Evolutionary conservation across 2,329 filamentous ascomycete genomes (phyloP).

Genomic region (Fusarium piperis): DNA sequence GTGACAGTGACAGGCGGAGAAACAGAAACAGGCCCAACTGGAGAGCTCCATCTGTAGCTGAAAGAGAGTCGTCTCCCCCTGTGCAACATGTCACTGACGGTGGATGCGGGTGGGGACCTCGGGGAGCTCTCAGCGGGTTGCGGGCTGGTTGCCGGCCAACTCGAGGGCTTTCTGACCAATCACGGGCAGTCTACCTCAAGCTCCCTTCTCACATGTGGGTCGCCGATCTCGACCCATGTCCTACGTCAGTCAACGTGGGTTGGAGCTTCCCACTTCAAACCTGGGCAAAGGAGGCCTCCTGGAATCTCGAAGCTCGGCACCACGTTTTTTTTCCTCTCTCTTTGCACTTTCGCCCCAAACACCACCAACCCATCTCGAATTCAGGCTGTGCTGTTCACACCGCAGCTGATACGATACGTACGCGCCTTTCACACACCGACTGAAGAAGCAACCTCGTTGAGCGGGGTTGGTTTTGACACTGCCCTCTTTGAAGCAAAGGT

Average conservation of each 20-base stretch:
- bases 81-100: not conserved
- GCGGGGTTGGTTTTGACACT: conserved; percentile 5
- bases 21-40: not conserved
- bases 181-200: not conserved
- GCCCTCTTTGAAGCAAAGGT: not conserved
- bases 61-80: not conserved
- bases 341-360: not conserved
- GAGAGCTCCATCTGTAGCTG: not conserved
- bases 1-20: conserved; percentile 22
- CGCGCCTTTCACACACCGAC: not conserved
- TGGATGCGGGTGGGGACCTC: conserved; percentile 16
- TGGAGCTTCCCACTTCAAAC: not conserved
- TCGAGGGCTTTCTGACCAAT: not conserved
- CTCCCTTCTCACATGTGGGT: not conserved
- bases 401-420: not conserved
- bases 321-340: not conserved
- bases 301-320: not conserved
- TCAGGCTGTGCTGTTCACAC: not conserved
- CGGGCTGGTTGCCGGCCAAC: conserved; percentile 5
- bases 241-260: conserved; percentile 35
- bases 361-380: not conserved
- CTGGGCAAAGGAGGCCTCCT: conserved; percentile 28
- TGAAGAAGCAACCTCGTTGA: not conserved
- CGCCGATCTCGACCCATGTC: conserved; percentile 27
- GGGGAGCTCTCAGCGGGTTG: conserved; percentile 3